Percentiles rank a stretch among this genome's conserved stretches.
Conservation (phyloP, 352 stramenopile species). For the Globisporangium camurandrum region DNA sequence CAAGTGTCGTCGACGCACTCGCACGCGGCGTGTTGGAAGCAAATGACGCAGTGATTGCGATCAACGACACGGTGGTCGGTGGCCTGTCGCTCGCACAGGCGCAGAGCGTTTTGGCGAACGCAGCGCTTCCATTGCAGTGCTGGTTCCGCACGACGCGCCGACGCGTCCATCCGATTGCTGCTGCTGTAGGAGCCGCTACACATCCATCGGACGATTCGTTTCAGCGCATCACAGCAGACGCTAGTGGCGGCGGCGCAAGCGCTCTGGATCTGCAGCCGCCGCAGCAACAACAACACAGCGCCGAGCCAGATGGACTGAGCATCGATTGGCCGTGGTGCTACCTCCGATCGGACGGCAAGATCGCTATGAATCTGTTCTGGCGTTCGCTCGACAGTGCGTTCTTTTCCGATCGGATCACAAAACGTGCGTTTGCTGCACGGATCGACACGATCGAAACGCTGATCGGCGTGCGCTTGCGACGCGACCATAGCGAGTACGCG, state of each 20-base stretch:
- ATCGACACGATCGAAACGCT: conserved; percentile 26
- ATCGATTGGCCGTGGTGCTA: conserved; percentile 75
- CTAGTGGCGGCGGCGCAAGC: background rate
- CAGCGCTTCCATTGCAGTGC: conserved; percentile 35
- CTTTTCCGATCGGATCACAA: conserved; percentile 44
- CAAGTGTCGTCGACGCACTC: conserved; percentile 32
- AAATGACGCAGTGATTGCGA: conserved; percentile 51
- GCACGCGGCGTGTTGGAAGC: conserved; percentile 42
- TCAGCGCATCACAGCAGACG: background rate
- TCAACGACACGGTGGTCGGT: conserved; percentile 46
- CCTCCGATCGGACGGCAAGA: conserved; percentile 71
- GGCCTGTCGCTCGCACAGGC: conserved; percentile 21
- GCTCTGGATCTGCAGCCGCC: background rate
- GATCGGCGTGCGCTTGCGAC: conserved; percentile 25
- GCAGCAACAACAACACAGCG: background rate
- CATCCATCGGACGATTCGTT: too few relatives aligned
- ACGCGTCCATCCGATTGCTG: background rate
- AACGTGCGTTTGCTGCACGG: conserved; percentile 22
- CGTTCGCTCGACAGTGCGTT: conserved; percentile 60
- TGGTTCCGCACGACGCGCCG: conserved; percentile 49
- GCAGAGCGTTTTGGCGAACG: conserved; percentile 22
- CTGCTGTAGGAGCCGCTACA: background rate
- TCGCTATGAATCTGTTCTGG: conserved; percentile 84
- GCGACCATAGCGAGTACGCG: conserved; percentile 24
- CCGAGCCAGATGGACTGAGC: conserved; percentile 19